Evolutionary conservation across 129 eudicot genomes (phyloP).

Genomic region (Dittrichia graveolens): DNA sequence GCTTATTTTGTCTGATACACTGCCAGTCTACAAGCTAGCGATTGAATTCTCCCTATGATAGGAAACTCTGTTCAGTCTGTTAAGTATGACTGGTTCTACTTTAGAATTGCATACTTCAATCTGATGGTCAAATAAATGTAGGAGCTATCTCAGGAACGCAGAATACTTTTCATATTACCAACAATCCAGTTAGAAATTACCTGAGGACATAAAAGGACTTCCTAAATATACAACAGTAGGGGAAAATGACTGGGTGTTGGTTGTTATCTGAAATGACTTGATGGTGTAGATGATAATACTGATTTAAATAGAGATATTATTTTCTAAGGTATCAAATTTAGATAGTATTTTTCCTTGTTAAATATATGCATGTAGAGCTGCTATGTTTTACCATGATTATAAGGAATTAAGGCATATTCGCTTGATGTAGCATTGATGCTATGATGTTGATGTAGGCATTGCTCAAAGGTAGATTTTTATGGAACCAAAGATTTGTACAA

Average conservation of each 20-base stretch:
- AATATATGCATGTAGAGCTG: not conserved
- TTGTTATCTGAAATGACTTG: not conserved
- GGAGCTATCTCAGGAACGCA: not conserved
- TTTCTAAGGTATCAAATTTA: not conserved
- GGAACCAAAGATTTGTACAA: slow-evolving; percentile 48
- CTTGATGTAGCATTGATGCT: slow-evolving; percentile 1
- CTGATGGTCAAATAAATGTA: not conserved
- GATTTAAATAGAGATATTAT: no score
- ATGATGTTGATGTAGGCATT: slow-evolving; percentile 46
- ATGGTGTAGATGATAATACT: not conserved
- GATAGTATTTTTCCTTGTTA: not conserved
- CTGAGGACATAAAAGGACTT: not conserved
- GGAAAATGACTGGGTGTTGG: no score
- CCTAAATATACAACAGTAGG: not conserved
- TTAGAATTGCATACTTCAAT: not conserved
- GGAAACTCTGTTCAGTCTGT: not conserved
- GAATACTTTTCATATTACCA: not conserved
- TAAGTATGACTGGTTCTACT: not conserved
- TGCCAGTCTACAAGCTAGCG: slow-evolving; percentile 5
- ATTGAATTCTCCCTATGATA: not conserved
- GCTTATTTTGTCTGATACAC: not conserved
- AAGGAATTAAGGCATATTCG: not conserved
- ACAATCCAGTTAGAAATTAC: not conserved
- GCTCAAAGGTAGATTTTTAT: slow-evolving; percentile 70
- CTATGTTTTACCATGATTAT: not conserved